Conservation (phyloP, 1,139 yeast genomes). For the Geotrichum europaeum region DNA sequence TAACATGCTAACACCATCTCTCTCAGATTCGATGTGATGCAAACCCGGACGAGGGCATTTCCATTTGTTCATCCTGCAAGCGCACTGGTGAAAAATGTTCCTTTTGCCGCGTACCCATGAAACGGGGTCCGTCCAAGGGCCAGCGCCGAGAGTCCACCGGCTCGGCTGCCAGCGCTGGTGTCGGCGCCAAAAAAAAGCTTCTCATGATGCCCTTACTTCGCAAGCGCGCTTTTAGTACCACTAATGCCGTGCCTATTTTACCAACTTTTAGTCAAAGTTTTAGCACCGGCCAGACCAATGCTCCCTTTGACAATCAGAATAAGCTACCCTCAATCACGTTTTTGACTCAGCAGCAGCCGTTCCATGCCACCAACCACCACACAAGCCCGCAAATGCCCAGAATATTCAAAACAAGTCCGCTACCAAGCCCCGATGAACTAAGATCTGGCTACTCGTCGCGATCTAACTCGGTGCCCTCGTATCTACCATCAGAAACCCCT, state of each 20-base stretch:
- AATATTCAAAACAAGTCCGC: background rate
- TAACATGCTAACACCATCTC: slow-evolving; percentile 6
- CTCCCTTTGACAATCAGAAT: background rate
- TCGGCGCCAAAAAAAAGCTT: background rate
- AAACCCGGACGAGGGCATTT: slow-evolving; percentile 28
- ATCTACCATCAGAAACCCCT: slow-evolving; percentile 1
- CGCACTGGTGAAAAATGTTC: slow-evolving; percentile 38
- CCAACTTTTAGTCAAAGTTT: background rate
- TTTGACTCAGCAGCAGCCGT: background rate
- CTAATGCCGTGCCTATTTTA: background rate
- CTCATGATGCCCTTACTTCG: background rate
- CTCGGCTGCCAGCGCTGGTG: background rate
- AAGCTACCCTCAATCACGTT: slow-evolving; percentile 8
- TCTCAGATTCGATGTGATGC: slow-evolving; percentile 39
- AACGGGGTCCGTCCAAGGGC: slow-evolving; percentile 40
- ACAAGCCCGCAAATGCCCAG: background rate
- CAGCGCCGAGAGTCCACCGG: background rate
- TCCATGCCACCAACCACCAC: slow-evolving; percentile 1
- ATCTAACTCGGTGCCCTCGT: slow-evolving; percentile 9
- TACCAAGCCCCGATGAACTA: background rate
- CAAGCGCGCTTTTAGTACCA: background rate
- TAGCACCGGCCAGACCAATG: background rate
- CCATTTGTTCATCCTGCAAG: slow-evolving; percentile 37
- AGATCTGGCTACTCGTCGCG: slow-evolving; percentile 2
- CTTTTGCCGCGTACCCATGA: slow-evolving; percentile 39